phyloP scores from a whole-genome alignment of 495 filamentous ascomycete species.

The Tuber calosporum region DNA sequence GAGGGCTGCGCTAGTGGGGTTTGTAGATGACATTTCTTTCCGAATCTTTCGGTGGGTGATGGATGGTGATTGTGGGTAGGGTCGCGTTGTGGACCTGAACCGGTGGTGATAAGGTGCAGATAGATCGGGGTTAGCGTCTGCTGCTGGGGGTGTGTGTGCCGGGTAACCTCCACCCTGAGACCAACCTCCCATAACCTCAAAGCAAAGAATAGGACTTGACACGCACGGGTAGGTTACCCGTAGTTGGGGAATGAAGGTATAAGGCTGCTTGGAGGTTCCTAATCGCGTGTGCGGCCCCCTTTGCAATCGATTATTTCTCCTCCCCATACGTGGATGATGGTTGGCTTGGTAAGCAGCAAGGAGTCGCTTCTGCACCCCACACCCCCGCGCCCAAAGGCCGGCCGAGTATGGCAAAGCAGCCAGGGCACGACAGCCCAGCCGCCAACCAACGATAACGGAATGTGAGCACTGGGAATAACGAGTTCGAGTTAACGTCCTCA shows the following conservation, averaged over 20 bases:
- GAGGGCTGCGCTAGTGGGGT: neutral
- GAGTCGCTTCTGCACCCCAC: neutral
- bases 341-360: neutral
- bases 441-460: neutral
- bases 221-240: neutral
- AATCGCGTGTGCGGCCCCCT: neutral
- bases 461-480: neutral
- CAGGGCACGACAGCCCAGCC: neutral
- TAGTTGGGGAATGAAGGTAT: neutral
- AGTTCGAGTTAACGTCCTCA: neutral
- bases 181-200: neutral
- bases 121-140: neutral
- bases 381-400: neutral
- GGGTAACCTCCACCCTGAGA: neutral
- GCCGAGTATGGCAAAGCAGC: neutral
- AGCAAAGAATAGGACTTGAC: neutral
- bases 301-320: neutral
- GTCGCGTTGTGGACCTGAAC: neutral
- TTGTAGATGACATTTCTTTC: neutral
- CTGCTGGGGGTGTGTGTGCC: neutral
- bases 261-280: neutral
- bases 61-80: conserved; percentile 1
- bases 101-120: neutral
- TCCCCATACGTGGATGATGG: neutral
- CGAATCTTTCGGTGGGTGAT: neutral